Conservation (phyloP, 305 asterid genomes). For the Striga hermonthica region DNA sequence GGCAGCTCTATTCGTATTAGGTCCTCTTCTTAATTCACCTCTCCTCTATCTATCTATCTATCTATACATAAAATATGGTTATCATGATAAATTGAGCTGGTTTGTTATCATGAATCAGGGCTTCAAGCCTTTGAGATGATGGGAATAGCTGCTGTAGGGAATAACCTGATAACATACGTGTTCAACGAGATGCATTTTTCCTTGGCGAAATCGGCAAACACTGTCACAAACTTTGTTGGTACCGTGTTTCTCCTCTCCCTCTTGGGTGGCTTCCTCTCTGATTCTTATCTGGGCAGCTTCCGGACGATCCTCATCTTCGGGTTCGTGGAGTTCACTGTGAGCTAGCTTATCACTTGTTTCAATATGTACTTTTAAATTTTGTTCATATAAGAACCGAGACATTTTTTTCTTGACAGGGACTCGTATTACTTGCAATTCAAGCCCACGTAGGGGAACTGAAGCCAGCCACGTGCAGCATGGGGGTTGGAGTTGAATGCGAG, state of each 20-base stretch:
- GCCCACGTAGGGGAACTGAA: slow-evolving; percentile 54
- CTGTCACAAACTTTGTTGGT: slow-evolving; percentile 72
- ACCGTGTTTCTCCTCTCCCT: slow-evolving; percentile 67
- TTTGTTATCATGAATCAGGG: slow-evolving; percentile 40
- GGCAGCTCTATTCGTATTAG: slow-evolving; percentile 66
- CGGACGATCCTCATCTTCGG: slow-evolving; percentile 73
- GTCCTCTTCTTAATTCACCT: no score
- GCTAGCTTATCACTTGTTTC: background rate
- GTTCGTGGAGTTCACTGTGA: slow-evolving; percentile 62
- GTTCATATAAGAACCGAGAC: background rate
- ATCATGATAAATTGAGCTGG: background rate
- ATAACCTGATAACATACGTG: slow-evolving; percentile 66
- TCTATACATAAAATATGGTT: background rate
- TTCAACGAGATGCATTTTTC: slow-evolving; percentile 72
- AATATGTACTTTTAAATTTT: background rate
- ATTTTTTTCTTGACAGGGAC: slow-evolving; percentile 50
- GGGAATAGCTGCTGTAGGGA: slow-evolving; percentile 80
- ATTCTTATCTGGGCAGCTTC: slow-evolving; percentile 72
- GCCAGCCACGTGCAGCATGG: slow-evolving; percentile 48
- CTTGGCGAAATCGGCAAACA: slow-evolving; percentile 65
- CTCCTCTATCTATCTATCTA: slow-evolving; percentile 11
- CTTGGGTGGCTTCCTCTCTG: slow-evolving; percentile 73
- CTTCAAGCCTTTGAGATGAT: slow-evolving; percentile 76
- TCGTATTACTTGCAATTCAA: slow-evolving; percentile 54
- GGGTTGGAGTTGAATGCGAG: slow-evolving; percentile 27